Evolutionary conservation across 768 basidiomycete genomes (phyloP).

Genomic region (Rhodosporidiobolus sp.): DNA sequence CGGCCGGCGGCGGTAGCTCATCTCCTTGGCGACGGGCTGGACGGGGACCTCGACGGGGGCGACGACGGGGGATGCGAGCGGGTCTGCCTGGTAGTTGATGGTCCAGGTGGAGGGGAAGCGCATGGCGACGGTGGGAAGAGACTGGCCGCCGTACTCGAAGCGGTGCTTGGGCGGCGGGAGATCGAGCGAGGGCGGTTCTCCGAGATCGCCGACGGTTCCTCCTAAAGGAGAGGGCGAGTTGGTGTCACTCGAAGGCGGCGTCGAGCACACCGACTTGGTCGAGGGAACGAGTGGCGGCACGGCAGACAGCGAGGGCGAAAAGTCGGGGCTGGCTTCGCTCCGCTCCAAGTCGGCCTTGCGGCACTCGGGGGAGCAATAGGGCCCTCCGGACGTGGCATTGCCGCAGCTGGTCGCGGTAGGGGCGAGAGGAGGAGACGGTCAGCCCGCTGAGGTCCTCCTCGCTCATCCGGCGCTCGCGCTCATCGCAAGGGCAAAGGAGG

Average conservation of each 20-base stretch:
- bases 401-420: slow-evolving; percentile 16
- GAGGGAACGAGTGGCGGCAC: slow-evolving; percentile 33
- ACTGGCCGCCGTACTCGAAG: slow-evolving; percentile 21
- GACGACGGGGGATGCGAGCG: slow-evolving; percentile 13
- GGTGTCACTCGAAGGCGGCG: slow-evolving; percentile 29
- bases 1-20: slow-evolving; percentile 28
- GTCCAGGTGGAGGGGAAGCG: slow-evolving; percentile 22
- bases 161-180: slow-evolving; percentile 27
- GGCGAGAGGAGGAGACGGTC: neutral
- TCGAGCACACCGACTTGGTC: slow-evolving; percentile 28
- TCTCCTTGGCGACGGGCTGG: neutral
- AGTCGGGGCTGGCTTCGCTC: slow-evolving; percentile 25
- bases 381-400: slow-evolving; percentile 20
- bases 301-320: slow-evolving; percentile 29
- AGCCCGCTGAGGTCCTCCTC: neutral
- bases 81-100: slow-evolving; percentile 30
- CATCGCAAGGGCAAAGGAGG: neutral
- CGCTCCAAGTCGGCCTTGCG: slow-evolving; percentile 19
- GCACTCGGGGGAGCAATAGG: slow-evolving; percentile 34
- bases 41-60: neutral
- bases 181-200: slow-evolving; percentile 33
- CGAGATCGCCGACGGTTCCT: neutral
- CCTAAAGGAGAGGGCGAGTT: slow-evolving; percentile 9
- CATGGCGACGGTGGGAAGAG: slow-evolving; percentile 10
- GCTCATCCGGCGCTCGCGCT: neutral